Evolutionary conservation across 2,329 filamentous ascomycete genomes (phyloP), one percentile per base, ranked within the genome.

Genomic region (Calonectria ilicicola): DNA sequence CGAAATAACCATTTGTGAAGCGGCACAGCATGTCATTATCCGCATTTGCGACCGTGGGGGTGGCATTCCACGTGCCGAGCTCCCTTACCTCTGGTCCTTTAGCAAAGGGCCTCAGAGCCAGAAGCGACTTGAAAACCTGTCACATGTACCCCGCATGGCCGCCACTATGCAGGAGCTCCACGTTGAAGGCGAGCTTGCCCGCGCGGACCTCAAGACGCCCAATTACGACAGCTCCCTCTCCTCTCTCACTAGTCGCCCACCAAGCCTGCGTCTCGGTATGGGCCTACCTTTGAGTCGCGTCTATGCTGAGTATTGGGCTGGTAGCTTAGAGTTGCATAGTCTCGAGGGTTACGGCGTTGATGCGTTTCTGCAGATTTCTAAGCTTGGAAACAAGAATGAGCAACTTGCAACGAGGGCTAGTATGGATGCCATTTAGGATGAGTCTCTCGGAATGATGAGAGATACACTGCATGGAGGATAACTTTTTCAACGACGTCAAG

Each of bases 301-400:
- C 3, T 99, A 98, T 83, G 95, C 96, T 32, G 96, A 98, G 84
- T 98, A 98, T 84, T 99, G 97, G 97, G 97, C 97, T 3, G 97
- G 97, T 27, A 97, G 91, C 79, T 86, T 99, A 10, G 94, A 98
- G 80, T 84, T 98, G 71, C 96, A 98, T 82, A 98, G 94, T 80
- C 86, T 99, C 9, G 96, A 98, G 81, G 97, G 97, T 0, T 98
- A 98, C 82, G 97, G 97, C 17, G 95, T 97, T 8, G 97, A 99
- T 85, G 96, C 94, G 0, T 99, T 99, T 81, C 85, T 99, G 75
- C 96, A 98, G 82, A 98, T 99, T 72, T 98, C 95, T 6, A 97
- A 98, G 83, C 88, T 99, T 70, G 97, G 97, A 23, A 99, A 99
- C 83, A 98, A 98, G 88, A 98, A 98, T 81, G 97, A 99, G 86